These are phyloP conservation scores for Apiospora malaysiana DNA, from an alignment of 2,329 filamentous ascomycete species.

Conservation along the genomic window DNA sequence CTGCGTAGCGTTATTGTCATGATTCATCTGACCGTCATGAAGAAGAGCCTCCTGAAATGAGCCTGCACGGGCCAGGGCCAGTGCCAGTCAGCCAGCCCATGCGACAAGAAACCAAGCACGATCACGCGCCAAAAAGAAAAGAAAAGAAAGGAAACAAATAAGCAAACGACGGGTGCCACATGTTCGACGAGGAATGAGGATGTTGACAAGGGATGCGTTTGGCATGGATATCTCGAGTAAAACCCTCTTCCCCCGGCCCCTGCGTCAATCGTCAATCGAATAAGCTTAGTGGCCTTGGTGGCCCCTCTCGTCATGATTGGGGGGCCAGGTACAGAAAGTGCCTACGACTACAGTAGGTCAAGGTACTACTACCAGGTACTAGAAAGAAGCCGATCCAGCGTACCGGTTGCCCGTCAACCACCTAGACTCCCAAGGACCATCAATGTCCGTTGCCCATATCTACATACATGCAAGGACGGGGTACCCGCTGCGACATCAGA, in stretches of 20 bases:
- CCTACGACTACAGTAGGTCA: too few species aligned
- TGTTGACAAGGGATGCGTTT: neutral
- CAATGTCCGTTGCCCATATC: neutral
- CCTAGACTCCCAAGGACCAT: neutral
- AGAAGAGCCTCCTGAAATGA: neutral
- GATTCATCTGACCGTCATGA: constrained; percentile 10
- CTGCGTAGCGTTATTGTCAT: neutral
- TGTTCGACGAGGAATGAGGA: neutral
- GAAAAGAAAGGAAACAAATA: neutral
- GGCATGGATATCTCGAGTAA: neutral
- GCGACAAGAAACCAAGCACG: neutral
- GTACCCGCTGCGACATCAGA: neutral
- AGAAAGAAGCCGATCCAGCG: neutral
- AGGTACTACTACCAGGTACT: too few species aligned
- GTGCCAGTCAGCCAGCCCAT: neutral
- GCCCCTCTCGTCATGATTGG: neutral
- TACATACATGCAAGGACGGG: too few species aligned
- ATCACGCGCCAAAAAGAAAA: neutral
- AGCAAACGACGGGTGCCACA: neutral
- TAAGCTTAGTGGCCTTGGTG: too few species aligned
- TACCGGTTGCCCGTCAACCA: too few species aligned
- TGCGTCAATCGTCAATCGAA: neutral
- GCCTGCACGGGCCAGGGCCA: neutral
- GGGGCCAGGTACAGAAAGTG: neutral
- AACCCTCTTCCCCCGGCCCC: neutral